Percentiles rank a stretch among this genome's conserved stretches.
Evolutionary conservation across 2,329 filamentous ascomycete genomes (phyloP).

Genomic region (Aspergillus sp.): DNA sequence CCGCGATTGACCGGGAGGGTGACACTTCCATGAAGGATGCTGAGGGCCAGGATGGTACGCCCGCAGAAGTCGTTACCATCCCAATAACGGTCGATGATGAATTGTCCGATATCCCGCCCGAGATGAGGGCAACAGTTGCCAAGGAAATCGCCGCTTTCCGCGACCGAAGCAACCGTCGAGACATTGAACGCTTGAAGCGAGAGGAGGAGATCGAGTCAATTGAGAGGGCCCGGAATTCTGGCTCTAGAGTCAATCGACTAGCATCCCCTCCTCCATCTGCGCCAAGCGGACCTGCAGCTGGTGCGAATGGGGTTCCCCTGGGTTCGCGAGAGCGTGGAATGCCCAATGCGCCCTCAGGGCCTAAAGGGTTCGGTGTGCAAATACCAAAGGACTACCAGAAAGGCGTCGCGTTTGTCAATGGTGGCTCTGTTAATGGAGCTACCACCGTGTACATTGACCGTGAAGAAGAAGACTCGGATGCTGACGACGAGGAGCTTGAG

Average conservation of each 20-base stretch:
- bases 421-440: slow-evolving; percentile 65
- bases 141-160: slow-evolving; percentile 93
- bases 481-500: slow-evolving; percentile 83
- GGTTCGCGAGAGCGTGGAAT: slow-evolving; percentile 69
- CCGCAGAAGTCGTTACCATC: slow-evolving; percentile 85
- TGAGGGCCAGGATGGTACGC: slow-evolving; percentile 56
- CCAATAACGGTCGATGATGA: slow-evolving; percentile 87
- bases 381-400: slow-evolving; percentile 73
- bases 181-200: slow-evolving; percentile 79
- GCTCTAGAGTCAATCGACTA: slow-evolving; percentile 63
- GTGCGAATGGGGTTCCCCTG: slow-evolving; percentile 73
- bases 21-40: slow-evolving; percentile 69
- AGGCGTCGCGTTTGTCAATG: slow-evolving; percentile 79
- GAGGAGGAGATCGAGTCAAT: slow-evolving; percentile 92
- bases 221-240: slow-evolving; percentile 72
- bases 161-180: slow-evolving; percentile 83
- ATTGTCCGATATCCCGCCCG: slow-evolving; percentile 88
- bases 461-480: slow-evolving; percentile 84
- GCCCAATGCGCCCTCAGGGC: slow-evolving; percentile 72
- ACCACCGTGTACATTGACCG: slow-evolving; percentile 53
- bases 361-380: slow-evolving; percentile 62
- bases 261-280: slow-evolving; percentile 68
- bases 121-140: slow-evolving; percentile 93
- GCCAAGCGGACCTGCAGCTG: slow-evolving; percentile 61
- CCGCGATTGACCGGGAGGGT: slow-evolving; percentile 60